Evolutionary conservation across 2,329 filamentous ascomycete species (phyloP), one percentile per base, ranked within the genome.

Genomic region (Mycocentrospora acerina): DNA sequence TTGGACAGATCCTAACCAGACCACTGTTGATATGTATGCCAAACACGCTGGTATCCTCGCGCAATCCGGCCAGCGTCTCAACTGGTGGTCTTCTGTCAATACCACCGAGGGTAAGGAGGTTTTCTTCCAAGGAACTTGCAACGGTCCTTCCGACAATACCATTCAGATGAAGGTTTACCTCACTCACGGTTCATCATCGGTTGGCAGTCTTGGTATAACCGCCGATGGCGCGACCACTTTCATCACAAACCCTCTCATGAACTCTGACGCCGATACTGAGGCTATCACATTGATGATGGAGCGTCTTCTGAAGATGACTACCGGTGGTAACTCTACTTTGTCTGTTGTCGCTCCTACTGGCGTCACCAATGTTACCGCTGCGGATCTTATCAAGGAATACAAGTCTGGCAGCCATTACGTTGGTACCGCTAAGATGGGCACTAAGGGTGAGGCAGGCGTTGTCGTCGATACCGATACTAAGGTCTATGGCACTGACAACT

Each of bases 161-260:
- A 46, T 66, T 18, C 58, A 64, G 37, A 65, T 67, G 59, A 66
- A 66, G 44, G 48, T 66, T 7, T 85, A 85, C 64, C 78, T 86
- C 13, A 81, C 80, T 24, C 78, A 81, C 40, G 81, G 82, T 30
- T 69, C 77, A 10, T 74, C 75, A n/a, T 82, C 81, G 8, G 70
- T 79, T 12, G 82, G 82, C 17, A 72, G 78, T 36, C 76, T 83
- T 47, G 62, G 62, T 19, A 64, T 68, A 32, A 65, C 59, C 7
- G 48, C 57, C 3, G 55, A 54, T 1, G 65, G 69, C 11, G 55
- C 67, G 24, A 71, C 71, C 29, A 61, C 70, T 18, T 60, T 78
- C 39, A 70, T 69, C 24, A 66, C 73, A 33, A 72, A 76, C 54
- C 64, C 76, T 6, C 78, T 77, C 63, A 68, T 79, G 14, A 77